Percentiles rank a stretch among this genome's conserved stretches.
These are phyloP conservation scores for Hypsizygus marmoreus DNA, from an alignment of 768 basidiomycete species.

Conservation along the genomic window DNA sequence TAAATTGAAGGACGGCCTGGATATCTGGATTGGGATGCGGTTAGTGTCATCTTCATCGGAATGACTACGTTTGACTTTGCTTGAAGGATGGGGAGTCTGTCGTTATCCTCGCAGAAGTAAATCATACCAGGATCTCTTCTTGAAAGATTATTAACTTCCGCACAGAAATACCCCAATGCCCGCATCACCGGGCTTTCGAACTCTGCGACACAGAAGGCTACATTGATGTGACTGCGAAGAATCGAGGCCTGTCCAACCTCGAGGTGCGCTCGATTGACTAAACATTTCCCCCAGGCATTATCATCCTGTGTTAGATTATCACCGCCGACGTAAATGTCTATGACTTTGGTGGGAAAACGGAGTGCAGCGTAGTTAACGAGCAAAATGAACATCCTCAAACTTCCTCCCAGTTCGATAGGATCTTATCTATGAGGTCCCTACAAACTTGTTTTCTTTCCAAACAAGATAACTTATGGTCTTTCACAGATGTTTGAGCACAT, in stretches of 20 bases:
- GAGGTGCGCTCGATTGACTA: conserved; percentile 32
- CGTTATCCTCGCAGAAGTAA: conserved; percentile 62
- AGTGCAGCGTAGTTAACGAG: conserved; percentile 32
- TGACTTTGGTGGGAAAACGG: conserved; percentile 53
- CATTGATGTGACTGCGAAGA: conserved; percentile 54
- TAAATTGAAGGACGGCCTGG: conserved; percentile 57
- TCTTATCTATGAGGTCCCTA: conserved; percentile 65
- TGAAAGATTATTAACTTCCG: not conserved
- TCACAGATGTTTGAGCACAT: conserved; percentile 73
- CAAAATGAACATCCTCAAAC: not conserved
- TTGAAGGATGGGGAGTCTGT: conserved; percentile 71
- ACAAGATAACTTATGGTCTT: not conserved
- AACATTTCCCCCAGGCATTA: not conserved
- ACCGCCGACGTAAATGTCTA: conserved; percentile 69
- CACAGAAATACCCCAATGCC: conserved; percentile 71
- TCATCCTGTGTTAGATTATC: conserved; percentile 53
- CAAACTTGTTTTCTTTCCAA: not conserved
- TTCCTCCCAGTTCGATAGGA: conserved; percentile 62
- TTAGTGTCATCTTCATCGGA: conserved; percentile 21
- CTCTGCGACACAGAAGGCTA: conserved; percentile 66
- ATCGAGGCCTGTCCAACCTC: conserved; percentile 53
- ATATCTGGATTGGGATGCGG: conserved; percentile 68
- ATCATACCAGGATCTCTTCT: not conserved
- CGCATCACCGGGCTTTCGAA: conserved; percentile 66
- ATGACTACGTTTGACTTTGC: not conserved